Conservation (phyloP, 305 asterid genomes). For the Solanum hybrid region DNA sequence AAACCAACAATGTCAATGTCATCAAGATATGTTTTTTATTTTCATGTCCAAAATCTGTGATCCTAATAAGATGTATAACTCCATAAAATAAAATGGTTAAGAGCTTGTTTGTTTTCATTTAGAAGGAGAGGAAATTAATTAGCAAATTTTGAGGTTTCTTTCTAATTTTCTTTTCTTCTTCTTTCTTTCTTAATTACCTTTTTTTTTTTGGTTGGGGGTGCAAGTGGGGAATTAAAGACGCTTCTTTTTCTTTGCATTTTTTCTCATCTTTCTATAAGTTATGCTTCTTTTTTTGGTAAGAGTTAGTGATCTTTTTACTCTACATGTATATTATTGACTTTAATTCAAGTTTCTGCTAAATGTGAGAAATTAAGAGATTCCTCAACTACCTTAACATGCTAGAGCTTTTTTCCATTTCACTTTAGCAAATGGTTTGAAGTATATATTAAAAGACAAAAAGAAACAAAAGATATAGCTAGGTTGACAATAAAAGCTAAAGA, state of each 20-base stretch:
- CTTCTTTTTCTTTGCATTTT: not conserved
- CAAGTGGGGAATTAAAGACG: not conserved
- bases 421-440: not conserved
- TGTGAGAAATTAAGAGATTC: not conserved
- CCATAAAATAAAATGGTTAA: not conserved
- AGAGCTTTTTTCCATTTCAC: not conserved
- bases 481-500: not conserved
- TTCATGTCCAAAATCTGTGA: not conserved
- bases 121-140: not conserved
- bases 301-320: not conserved
- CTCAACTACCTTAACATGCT: not conserved
- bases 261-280: not conserved
- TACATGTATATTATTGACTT: not conserved
- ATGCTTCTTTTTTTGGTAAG: not conserved
- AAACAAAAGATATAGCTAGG: not conserved
- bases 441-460: not conserved
- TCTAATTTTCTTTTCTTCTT: not conserved
- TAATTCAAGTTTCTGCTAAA: not conserved
- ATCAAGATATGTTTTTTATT: not conserved
- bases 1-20: not conserved
- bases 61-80: not conserved
- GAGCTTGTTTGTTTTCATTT: not conserved
- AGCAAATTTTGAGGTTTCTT: not conserved
- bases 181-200: not conserved
- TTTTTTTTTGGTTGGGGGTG: not conserved